Percentiles rank a stretch among this genome's conserved stretches.
phyloP scores from a whole-genome alignment of 2,329 filamentous ascomycete species.

The Fusarium verticillioides region DNA sequence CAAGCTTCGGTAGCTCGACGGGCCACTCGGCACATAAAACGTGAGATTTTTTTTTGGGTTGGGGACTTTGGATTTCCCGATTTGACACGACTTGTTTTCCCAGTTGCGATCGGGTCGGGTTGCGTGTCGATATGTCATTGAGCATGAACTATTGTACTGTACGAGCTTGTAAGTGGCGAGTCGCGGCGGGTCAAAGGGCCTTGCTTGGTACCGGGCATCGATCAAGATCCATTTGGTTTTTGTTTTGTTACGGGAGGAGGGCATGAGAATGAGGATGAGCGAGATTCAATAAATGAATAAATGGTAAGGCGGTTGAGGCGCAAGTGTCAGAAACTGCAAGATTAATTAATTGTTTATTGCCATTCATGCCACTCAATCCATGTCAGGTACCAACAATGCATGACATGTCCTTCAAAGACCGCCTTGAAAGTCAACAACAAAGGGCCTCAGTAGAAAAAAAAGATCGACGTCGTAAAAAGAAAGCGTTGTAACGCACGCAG shows the following conservation, averaged over 20 bases:
- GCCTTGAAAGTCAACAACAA: neutral
- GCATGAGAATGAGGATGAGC: neutral
- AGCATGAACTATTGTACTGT: slow-evolving; percentile 21
- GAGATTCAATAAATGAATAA: neutral
- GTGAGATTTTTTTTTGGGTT: neutral
- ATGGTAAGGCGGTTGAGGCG: slow-evolving; percentile 14
- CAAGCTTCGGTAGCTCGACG: slow-evolving; percentile 28
- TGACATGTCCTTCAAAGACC: neutral
- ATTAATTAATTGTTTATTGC: slow-evolving; percentile 1
- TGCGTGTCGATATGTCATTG: slow-evolving; percentile 34
- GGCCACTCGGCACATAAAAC: neutral
- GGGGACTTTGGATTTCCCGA: slow-evolving; percentile 21
- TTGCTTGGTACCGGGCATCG: neutral
- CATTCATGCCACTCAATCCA: slow-evolving; percentile 3
- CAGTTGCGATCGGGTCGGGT: slow-evolving; percentile 29
- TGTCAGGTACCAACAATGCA: slow-evolving; percentile 9
- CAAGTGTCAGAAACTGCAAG: slow-evolving; percentile 21
- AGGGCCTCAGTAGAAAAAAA: neutral
- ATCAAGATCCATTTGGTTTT: slow-evolving; percentile 10
- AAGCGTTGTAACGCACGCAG: neutral
- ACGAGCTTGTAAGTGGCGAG: slow-evolving; percentile 27
- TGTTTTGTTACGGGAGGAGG: neutral
- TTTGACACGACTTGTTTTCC: slow-evolving; percentile 22
- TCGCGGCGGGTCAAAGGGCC: neutral
- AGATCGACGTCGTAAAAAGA: neutral